Conservation (phyloP, 2,329 filamentous ascomycete species). For the Xylariales sp. region DNA sequence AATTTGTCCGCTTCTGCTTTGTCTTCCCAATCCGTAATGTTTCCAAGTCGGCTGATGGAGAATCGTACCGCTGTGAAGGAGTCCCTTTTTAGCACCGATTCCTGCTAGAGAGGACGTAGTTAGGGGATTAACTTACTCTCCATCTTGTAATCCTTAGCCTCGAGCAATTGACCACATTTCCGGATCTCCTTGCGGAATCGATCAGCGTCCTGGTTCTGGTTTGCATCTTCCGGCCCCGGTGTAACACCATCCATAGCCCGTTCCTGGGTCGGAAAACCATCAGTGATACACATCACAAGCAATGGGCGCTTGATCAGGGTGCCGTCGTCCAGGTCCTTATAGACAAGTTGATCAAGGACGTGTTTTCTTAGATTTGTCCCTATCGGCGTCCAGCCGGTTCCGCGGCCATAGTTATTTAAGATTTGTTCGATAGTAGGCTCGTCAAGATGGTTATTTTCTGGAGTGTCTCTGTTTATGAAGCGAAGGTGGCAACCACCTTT, state of each 20-base stretch:
- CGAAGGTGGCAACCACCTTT: slow-evolving; percentile 35
- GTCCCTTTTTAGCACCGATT: neutral
- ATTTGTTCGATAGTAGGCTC: slow-evolving; percentile 14
- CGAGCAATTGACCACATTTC: slow-evolving; percentile 18
- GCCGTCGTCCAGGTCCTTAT: slow-evolving; percentile 22
- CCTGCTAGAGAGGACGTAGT: neutral
- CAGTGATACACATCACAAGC: slow-evolving; percentile 35
- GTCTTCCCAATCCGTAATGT: slow-evolving; percentile 33
- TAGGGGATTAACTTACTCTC: slow-evolving; percentile 28
- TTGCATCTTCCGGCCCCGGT: slow-evolving; percentile 17
- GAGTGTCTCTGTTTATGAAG: slow-evolving; percentile 34
- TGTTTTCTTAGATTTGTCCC: slow-evolving; percentile 34
- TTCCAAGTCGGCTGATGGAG: slow-evolving; percentile 34
- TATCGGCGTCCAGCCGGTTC: slow-evolving; percentile 34
- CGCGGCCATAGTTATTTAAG: slow-evolving; percentile 17
- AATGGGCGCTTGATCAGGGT: slow-evolving; percentile 30
- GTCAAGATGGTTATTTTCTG: slow-evolving; percentile 30
- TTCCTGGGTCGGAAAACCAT: slow-evolving; percentile 35
- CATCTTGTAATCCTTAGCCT: slow-evolving; percentile 23
- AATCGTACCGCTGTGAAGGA: slow-evolving; percentile 31
- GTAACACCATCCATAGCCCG: slow-evolving; percentile 20
- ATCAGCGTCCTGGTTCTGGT: slow-evolving; percentile 28
- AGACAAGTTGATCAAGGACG: slow-evolving; percentile 36
- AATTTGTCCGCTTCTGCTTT: slow-evolving; percentile 26
- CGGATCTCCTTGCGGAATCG: slow-evolving; percentile 34